Evolutionary conservation across 73 alveolate species (phyloP), one percentile per base, ranked within the genome.

Genomic region (Paraurostyla sp.): DNA sequence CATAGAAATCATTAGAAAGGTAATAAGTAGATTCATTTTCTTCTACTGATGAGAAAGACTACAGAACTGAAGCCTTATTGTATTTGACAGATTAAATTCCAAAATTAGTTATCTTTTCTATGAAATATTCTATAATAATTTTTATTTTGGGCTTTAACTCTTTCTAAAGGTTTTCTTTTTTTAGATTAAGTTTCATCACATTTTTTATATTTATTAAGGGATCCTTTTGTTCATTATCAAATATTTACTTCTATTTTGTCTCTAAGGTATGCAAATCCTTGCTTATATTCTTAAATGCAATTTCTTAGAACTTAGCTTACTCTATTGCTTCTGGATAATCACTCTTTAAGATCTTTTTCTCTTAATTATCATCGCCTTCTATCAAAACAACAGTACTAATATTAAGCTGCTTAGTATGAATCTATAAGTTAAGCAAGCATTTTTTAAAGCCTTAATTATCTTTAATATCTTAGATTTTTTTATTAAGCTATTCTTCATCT

Each of bases 181-280:
- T 29, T 23, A 25, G 40, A 23, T 78, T 78, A 2, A 78, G 32
- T 7, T 9, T 78, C 1, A 33, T 2, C 1, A 78, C 38, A 3
- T n/a, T 32, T 32, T 50, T 50, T 2, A 78, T 36, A 6, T 11
- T 51, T 6, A 78, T 33, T 40, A 46, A 27, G 11, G 78, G 63
- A 13, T 83, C 85, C 16, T 46, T 27, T 33, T 35, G 27, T n/a
- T 83, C 60, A 45, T 18, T 30, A 20, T 56, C 73, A 46, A 27
- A 45, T 9, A 45, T 49, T 43, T 60, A 7, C 33, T 83, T 20
- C 27, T 62, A 30, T 30, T 40, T 23, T 15, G 65, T 27, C 33
- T 83, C 92, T 42, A 45, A 62, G 20, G 85, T n/a, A 45, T 62
- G 76, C 40, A 83, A 29, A 30, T 65, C 85, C 25, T 50, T 59